Percentiles rank a stretch among this genome's conserved stretches.
Conservation (phyloP, 768 basidiomycete genomes). For the Gloeopeniophorella convolvens region DNA sequence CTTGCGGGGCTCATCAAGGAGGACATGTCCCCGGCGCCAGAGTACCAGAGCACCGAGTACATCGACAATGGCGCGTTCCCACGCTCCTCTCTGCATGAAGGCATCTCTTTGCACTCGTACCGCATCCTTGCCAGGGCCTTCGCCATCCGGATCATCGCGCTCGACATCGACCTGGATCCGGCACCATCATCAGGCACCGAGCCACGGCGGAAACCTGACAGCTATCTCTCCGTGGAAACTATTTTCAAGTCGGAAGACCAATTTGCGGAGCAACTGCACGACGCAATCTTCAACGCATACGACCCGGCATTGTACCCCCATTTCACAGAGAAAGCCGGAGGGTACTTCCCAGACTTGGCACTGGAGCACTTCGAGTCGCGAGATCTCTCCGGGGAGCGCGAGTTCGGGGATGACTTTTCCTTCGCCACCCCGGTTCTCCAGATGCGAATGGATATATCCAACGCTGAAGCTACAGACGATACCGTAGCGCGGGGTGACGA, state of each 20-base stretch:
- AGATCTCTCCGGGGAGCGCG: conserved; percentile 58
- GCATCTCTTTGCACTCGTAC: conserved; percentile 58
- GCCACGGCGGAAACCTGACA: conserved; percentile 45
- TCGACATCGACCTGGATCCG: conserved; percentile 63
- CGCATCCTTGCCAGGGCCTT: conserved; percentile 66
- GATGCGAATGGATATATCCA: conserved; percentile 52
- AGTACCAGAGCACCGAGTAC: conserved; percentile 51
- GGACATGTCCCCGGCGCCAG: conserved; percentile 70
- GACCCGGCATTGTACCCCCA: conserved; percentile 66
- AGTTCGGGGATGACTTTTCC: conserved; percentile 73
- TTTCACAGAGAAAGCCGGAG: conserved; percentile 43
- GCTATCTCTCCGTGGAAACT: conserved; percentile 50
- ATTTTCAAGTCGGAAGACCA: conserved; percentile 58
- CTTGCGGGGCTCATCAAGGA: conserved; percentile 55
- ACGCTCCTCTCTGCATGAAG: conserved; percentile 53
- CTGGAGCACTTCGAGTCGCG: conserved; percentile 60
- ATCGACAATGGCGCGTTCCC: conserved; percentile 41
- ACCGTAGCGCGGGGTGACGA: conserved; percentile 39
- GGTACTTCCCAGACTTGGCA: conserved; percentile 51
- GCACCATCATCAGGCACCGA: conserved; percentile 25
- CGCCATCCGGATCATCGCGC: conserved; percentile 65
- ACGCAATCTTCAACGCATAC: conserved; percentile 66
- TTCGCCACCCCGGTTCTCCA: conserved; percentile 60
- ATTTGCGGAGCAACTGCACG: conserved; percentile 57
- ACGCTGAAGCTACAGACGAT: conserved; percentile 29